Conservation (phyloP, 768 basidiomycete species). For the Suillus luteus region DNA sequence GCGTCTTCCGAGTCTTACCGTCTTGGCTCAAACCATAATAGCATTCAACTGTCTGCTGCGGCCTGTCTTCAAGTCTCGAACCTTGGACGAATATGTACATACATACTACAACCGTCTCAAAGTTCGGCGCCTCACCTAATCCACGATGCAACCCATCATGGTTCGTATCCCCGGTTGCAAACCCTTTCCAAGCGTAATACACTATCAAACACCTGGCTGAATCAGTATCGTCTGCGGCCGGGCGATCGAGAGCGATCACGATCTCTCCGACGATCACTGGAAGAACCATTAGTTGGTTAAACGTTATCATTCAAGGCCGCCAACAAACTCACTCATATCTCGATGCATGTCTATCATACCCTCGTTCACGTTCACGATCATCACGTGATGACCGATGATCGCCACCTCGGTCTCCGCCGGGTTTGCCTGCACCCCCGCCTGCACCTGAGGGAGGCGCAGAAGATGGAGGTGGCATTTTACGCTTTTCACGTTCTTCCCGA, state of each 20-base stretch:
- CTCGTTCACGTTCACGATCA: constrained; percentile 65
- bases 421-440: constrained; percentile 41
- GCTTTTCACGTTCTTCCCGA: constrained; percentile 86
- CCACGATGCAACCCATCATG: constrained; percentile 28
- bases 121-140: constrained; percentile 24
- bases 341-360: constrained; percentile 72
- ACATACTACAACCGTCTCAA: constrained; percentile 7
- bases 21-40: constrained; percentile 4
- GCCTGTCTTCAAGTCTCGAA: constrained; percentile 8
- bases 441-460: constrained; percentile 38
- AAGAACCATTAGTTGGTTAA: constrained; percentile 8
- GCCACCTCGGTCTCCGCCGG: constrained; percentile 45
- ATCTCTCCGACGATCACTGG: constrained; percentile 69
- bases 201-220: constrained; percentile 7
- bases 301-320: constrained; percentile 25
- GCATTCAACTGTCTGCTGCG: constrained; percentile 12
- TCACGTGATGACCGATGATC: constrained; percentile 65
- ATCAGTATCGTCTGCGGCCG: constrained; percentile 60
- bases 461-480: constrained; percentile 59
- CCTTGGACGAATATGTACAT: constrained; percentile 6
- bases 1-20: constrained; percentile 10
- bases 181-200: constrained; percentile 9
- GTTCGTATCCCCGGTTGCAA: constrained; percentile 9
- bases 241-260: constrained; percentile 76
- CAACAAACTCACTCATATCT: constrained; percentile 60